Evolutionary conservation across 257 asterid genomes (phyloP).

Genomic region (Anisodus acutangulus): DNA sequence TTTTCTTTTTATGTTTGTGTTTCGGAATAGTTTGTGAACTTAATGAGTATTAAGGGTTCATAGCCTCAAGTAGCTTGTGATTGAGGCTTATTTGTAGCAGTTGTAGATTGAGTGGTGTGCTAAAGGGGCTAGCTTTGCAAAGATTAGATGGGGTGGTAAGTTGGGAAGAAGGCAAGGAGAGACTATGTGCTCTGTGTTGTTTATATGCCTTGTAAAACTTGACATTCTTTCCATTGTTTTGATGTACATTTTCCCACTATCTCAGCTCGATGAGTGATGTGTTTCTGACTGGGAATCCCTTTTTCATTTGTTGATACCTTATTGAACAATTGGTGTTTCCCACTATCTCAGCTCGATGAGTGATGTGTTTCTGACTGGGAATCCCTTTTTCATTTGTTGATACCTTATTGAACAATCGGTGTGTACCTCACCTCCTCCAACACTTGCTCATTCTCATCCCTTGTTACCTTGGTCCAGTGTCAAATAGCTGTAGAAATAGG

Average conservation of each 20-base stretch:
- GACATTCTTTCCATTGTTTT: neutral
- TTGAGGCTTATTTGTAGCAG: neutral
- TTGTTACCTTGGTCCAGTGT: neutral
- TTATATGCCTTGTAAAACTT: neutral
- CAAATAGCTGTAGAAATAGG: neutral
- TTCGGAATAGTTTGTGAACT: neutral
- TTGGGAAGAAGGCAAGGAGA: neutral
- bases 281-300: neutral
- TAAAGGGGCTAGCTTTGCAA: constrained; percentile 5
- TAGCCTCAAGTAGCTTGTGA: neutral
- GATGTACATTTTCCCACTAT: neutral
- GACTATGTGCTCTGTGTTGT: neutral
- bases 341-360: neutral
- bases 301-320: neutral
- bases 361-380: neutral
- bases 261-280: neutral
- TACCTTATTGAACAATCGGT: neutral
- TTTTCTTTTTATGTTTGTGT: too few relatives aligned
- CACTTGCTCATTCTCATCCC: neutral
- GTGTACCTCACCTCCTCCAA: too few relatives aligned
- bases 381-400: neutral
- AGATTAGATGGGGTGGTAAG: neutral
- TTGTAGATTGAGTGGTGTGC: neutral
- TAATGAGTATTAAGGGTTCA: neutral
- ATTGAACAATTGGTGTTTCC: too few relatives aligned